These are phyloP conservation scores for Hymenoscyphus fraxineus DNA, from an alignment of 2,329 filamentous ascomycete species.

Conservation along the genomic window DNA sequence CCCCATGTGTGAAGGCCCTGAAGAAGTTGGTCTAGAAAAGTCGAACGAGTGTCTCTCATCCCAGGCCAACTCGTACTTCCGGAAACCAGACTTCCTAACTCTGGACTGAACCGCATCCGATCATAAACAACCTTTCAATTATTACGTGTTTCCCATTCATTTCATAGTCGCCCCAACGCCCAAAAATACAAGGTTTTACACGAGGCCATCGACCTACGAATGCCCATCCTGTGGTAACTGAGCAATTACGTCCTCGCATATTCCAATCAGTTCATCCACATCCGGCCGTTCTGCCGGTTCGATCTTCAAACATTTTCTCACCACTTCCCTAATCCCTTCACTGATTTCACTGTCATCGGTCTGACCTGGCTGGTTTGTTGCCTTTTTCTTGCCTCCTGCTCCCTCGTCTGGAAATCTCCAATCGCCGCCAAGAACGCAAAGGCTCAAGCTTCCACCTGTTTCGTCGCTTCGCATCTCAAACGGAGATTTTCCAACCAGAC, in stretches of 20 bases:
- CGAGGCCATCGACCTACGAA: neutral
- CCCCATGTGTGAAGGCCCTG: no score
- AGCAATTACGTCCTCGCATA: constrained; percentile 71
- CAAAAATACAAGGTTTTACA: constrained; percentile 7
- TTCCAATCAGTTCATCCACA: constrained; percentile 74
- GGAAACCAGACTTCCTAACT: neutral
- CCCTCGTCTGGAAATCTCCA: constrained; percentile 95
- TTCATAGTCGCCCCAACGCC: constrained; percentile 3
- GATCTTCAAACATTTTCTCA: constrained; percentile 78
- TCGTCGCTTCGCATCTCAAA: constrained; percentile 96
- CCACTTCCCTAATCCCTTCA: constrained; percentile 79
- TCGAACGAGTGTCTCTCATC: no score
- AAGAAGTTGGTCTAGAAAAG: no score
- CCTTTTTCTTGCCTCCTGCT: constrained; percentile 47
- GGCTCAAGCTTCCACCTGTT: constrained; percentile 86
- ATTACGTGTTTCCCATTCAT: neutral
- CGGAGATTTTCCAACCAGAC: constrained; percentile 91
- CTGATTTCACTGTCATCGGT: constrained; percentile 56
- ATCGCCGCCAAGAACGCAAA: constrained; percentile 89
- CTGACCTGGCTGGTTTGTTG: constrained; percentile 32
- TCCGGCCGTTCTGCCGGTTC: constrained; percentile 86
- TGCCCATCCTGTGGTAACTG: constrained; percentile 59
- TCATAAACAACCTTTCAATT: neutral
- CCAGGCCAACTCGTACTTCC: no score
- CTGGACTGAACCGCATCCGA: neutral